Evolutionary conservation across 1,284 basidiomycete species (phyloP), one percentile per base, ranked within the genome.

Genomic region (Irpex sp.): DNA sequence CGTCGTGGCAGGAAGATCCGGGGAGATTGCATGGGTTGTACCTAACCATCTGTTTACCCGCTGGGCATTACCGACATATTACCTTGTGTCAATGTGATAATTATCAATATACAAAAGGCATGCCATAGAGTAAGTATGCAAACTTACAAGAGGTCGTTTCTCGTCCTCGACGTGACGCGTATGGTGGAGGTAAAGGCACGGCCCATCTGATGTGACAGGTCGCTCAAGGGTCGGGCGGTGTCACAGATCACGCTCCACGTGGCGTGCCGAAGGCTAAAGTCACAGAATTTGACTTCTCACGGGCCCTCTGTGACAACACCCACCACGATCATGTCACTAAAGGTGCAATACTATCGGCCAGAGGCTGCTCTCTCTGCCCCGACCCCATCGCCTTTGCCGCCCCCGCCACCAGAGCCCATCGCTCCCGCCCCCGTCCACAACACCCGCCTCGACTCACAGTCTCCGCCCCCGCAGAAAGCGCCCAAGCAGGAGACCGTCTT

Each of bases 401-500:
- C 21, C n/a, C 37, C 37, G 57, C 57, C n/a, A 9, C 40, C 40
- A 15, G 11, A 9, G 11, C 40, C 11, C 34, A 15, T 4, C 40
- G 36, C 57, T 3, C 8, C n/a, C 9, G 57, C 19, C 21, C 40
- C 37, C 37, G 57, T 36, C n/a, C 57, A 40, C 38, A 38, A 21
- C 34, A 44, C 36, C 57, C 57, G 37, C 9, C 57, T 40, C 57
- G 40, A 17, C 44, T 57, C 54, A 19, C 54, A 57, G 60, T 54
- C 54, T 21, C 60, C 60, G 37, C 58, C 40, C 17, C 58, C 40
- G 31, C 58, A 6, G 15, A 31, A 36, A 13, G 38, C 26, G 40
- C 55, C 59, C 38, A 49, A 48, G 36, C 61, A 44, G 6, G 44
- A 58, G 57, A 55, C 57, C 44, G 55, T 31, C 55, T 62, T 65